These are phyloP conservation scores for Bolboschoenoplectus hybrid DNA, from an alignment of 202 grass and related monocot species.

Conservation along the genomic window DNA sequence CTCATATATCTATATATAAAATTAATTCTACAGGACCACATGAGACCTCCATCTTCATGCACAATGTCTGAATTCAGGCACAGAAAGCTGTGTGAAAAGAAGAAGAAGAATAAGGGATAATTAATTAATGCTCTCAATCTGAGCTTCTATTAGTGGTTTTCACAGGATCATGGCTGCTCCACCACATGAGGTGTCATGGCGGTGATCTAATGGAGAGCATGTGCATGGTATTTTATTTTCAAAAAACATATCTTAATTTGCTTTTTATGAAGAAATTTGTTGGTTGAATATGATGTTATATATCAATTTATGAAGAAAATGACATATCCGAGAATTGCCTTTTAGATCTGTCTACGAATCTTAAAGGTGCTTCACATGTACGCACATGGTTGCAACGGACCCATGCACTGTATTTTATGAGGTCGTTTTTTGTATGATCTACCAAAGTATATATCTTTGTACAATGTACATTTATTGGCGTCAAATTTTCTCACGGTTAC, in stretches of 20 bases:
- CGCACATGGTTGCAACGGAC: slow-evolving; percentile 7
- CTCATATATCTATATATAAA: not conserved
- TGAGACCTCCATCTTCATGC: not conserved
- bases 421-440: slow-evolving; percentile 2
- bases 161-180: not conserved
- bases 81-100: slow-evolving; percentile 21
- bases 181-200: not conserved
- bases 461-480: not conserved
- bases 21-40: not conserved
- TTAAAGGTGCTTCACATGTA: slow-evolving; percentile 27
- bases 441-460: not conserved
- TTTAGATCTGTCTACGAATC: slow-evolving; percentile 25
- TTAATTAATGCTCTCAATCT: slow-evolving; percentile 16
- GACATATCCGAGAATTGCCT: not conserved
- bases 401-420: not conserved
- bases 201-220: slow-evolving; percentile 15
- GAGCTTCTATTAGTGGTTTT: not conserved
- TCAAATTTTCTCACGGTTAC: not conserved
- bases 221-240: not conserved
- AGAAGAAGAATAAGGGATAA: not conserved
- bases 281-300: not conserved
- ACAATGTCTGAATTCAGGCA: not conserved
- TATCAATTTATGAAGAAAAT: slow-evolving; percentile 24
- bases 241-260: not conserved
- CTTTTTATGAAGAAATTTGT: not conserved